Evolutionary conservation across 371 early-diverging fungal genomes (phyloP).

Genomic region (Mortierella polycephala): DNA sequence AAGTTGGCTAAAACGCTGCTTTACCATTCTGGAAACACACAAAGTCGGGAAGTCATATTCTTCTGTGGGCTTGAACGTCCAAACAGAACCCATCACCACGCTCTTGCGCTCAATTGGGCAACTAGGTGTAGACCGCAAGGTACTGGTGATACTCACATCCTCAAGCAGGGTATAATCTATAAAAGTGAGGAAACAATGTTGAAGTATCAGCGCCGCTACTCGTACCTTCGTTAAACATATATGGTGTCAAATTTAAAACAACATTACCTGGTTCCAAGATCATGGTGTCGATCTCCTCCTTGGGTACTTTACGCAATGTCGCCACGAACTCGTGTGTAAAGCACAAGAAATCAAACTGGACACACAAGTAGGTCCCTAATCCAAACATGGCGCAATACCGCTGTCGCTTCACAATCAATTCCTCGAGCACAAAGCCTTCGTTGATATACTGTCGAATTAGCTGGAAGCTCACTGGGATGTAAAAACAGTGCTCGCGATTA

Average conservation of each 20-base stretch:
- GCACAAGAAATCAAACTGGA: conserved; percentile 89
- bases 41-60: conserved; percentile 67
- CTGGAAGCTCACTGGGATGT: conserved; percentile 88
- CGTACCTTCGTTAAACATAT: background rate
- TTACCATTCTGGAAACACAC: conserved; percentile 83
- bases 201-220: background rate
- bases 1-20: background rate
- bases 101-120: conserved; percentile 85
- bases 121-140: conserved; percentile 68
- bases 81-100: conserved; percentile 92
- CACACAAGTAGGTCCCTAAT: conserved; percentile 87
- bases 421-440: conserved; percentile 89
- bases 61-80: conserved; percentile 78
- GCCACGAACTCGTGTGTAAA: conserved; percentile 94
- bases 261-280: conserved; percentile 54
- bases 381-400: conserved; percentile 91
- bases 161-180: conserved; percentile 35
- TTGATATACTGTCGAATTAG: conserved; percentile 83
- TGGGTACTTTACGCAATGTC: conserved; percentile 81
- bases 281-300: conserved; percentile 66
- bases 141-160: conserved; percentile 51
- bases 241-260: background rate
- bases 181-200: background rate
- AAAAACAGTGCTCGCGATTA: conserved; percentile 89
- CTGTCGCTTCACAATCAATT: conserved; percentile 90